Evolutionary conservation across 805 yeast species (phyloP).

Genomic region (Naumovozyma dairenensis): DNA sequence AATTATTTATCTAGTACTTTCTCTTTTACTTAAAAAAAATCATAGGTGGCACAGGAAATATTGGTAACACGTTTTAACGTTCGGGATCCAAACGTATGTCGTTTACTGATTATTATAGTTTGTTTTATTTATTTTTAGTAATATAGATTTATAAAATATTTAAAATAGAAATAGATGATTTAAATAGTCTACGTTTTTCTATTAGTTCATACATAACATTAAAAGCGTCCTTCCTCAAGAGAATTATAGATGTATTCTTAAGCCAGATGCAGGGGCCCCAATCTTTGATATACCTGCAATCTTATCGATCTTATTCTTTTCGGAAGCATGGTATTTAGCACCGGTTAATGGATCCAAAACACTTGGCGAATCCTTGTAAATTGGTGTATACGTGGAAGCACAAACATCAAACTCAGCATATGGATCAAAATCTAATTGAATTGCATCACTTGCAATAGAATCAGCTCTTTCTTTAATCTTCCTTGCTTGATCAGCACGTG

Average conservation of each 20-base stretch:
- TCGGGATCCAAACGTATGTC: no score
- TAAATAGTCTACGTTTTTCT: no score
- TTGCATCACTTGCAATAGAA: constrained; percentile 69
- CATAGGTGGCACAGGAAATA: no score
- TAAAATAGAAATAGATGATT: no score
- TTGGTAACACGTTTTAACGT: no score
- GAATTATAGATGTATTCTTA: constrained; percentile 37
- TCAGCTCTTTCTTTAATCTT: constrained; percentile 78
- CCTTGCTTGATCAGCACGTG: constrained; percentile 81
- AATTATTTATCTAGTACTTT: no score
- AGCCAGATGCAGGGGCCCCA: constrained; percentile 89
- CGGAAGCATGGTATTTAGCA: constrained; percentile 69
- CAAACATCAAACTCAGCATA: constrained; percentile 87
- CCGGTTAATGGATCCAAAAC: constrained; percentile 81
- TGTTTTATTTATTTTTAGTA: no score
- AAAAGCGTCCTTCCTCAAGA: no score
- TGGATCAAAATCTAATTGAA: constrained; percentile 87
- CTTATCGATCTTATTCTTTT: constrained; percentile 69
- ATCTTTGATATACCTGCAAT: constrained; percentile 69
- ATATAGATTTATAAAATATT: no score
- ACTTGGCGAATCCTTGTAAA: constrained; percentile 61
- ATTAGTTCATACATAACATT: no score
- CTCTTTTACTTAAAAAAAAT: no score
- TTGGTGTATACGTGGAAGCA: constrained; percentile 79
- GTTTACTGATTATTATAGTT: no score